These are phyloP conservation scores for Erysimum pusillum DNA, from an alignment of 441 rosid species.

Conservation along the genomic window DNA sequence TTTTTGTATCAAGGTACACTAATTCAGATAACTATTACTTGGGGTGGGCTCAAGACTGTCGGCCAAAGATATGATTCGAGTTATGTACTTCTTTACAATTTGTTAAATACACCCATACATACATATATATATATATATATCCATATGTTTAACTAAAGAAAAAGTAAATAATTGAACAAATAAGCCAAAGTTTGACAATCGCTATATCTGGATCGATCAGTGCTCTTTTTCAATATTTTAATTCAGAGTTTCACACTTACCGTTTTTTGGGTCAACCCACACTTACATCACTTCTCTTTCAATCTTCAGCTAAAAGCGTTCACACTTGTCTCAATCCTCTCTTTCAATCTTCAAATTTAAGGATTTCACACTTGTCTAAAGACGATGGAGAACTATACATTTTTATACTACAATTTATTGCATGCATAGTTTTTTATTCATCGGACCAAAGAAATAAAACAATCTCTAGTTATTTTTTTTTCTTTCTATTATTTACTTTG, in stretches of 20 bases:
- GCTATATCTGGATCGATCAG: background rate
- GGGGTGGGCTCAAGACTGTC: constrained; percentile 21
- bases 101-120: background rate
- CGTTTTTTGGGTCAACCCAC: constrained; percentile 15
- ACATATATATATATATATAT: background rate
- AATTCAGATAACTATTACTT: constrained; percentile 5
- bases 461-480: background rate
- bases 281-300: background rate
- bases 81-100: background rate
- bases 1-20: constrained; percentile 3
- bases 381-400: background rate
- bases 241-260: background rate
- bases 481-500: background rate
- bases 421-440: background rate
- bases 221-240: constrained; percentile 12
- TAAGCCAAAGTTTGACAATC: constrained; percentile 10
- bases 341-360: constrained; percentile 12
- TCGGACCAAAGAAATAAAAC: background rate
- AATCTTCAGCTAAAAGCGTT: background rate
- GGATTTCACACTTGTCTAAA: constrained; percentile 5
- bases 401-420: background rate
- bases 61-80: constrained; percentile 5
- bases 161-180: background rate
- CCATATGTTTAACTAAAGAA: background rate
- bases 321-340: background rate